phyloP scores from a whole-genome alignment of 2,329 filamentous ascomycete species.

The Talaromyces marneffei region DNA sequence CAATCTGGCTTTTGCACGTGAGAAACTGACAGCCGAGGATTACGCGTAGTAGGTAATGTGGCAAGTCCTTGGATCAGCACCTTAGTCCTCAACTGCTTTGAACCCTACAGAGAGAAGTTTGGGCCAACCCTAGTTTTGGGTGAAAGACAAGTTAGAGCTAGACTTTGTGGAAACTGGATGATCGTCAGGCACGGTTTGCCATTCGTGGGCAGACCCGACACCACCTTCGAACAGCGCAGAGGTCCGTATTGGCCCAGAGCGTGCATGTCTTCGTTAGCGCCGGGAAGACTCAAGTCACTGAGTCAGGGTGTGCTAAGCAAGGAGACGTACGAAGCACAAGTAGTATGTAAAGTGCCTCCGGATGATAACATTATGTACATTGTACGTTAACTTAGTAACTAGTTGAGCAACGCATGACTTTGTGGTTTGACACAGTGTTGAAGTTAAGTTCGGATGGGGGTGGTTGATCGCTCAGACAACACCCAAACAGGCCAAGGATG shows the following conservation, averaged over 20 bases:
- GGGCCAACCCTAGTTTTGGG: neutral
- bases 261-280: neutral
- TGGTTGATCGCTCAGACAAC: neutral
- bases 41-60: too few species aligned
- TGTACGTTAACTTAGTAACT: too few species aligned
- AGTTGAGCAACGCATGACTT: neutral
- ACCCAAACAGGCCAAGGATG: neutral
- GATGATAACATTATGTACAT: too few species aligned
- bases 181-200: neutral
- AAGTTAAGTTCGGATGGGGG: neutral
- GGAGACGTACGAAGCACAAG: neutral
- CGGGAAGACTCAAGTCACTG: neutral
- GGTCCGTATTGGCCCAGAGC: conserved; percentile 1
- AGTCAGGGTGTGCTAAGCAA: neutral
- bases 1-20: neutral
- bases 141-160: neutral
- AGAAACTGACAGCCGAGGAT: neutral
- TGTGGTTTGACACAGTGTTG: neutral
- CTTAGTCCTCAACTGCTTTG: neutral
- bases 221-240: neutral
- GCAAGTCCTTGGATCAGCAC: neutral
- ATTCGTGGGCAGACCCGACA: neutral
- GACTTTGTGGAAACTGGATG: neutral
- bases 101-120: too few species aligned
- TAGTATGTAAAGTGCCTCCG: neutral